Conservation (phyloP, 1,284 basidiomycete species). For the Bondarzewia mesenterica region DNA sequence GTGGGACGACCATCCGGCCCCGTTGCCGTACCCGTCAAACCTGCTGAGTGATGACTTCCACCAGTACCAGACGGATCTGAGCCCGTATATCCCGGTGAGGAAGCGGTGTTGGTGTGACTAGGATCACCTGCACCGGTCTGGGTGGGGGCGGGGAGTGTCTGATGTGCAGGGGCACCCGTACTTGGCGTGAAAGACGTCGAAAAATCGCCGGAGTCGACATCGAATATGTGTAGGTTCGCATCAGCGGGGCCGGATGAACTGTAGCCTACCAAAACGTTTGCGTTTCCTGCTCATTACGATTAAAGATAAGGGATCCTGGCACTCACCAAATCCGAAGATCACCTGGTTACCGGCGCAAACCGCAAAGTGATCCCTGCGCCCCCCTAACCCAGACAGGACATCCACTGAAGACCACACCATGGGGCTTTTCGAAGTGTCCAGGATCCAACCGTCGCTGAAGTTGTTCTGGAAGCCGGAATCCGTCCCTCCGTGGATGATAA, state of each 20-base stretch:
- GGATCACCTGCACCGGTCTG: constrained; percentile 9
- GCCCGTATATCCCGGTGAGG: constrained; percentile 5
- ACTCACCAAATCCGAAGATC: constrained; percentile 74
- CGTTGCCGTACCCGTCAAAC: constrained; percentile 8
- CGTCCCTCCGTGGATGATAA: constrained; percentile 76
- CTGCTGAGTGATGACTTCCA: constrained; percentile 4
- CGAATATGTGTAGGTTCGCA: constrained; percentile 44
- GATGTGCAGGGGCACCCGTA: constrained; percentile 21
- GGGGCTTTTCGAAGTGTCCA: constrained; percentile 51
- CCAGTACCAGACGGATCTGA: background rate
- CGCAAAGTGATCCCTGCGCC: constrained; percentile 68
- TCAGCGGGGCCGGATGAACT: constrained; percentile 41
- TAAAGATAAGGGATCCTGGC: background rate
- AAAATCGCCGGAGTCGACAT: constrained; percentile 32
- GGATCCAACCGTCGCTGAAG: constrained; percentile 67
- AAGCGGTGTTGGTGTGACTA: constrained; percentile 5
- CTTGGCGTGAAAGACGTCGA: constrained; percentile 34
- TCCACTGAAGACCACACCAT: constrained; percentile 49
- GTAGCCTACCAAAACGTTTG: constrained; percentile 39
- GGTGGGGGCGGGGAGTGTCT: constrained; percentile 29
- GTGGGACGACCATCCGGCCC: background rate
- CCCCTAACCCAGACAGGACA: constrained; percentile 45
- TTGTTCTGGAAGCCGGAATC: constrained; percentile 47
- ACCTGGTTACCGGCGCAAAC: constrained; percentile 52
- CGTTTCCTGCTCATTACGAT: background rate